Evolutionary conservation across 768 basidiomycete species (phyloP).

Genomic region (Xerocomellus dryophilus): DNA sequence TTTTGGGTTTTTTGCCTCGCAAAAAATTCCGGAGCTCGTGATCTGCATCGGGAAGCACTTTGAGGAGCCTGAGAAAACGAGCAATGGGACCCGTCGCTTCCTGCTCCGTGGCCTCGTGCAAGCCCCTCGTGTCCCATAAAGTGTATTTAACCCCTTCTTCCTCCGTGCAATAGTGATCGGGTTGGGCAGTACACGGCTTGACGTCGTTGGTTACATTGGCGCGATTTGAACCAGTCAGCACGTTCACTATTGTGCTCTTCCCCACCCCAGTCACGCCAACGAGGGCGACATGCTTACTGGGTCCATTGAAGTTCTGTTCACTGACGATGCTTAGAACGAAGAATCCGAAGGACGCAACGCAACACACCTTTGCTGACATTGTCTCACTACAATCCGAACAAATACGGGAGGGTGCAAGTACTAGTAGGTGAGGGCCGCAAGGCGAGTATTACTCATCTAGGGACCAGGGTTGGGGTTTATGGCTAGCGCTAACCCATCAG

Average conservation of each 20-base stretch:
- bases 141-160: background rate
- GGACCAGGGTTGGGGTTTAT: background rate
- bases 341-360: background rate
- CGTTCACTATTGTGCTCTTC: constrained; percentile 18
- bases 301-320: background rate
- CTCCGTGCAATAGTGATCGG: background rate
- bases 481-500: background rate
- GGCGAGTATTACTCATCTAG: background rate
- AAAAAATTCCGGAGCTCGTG: constrained; percentile 9
- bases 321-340: background rate
- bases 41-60: constrained; percentile 7
- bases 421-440: no score
- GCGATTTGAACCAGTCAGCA: background rate
- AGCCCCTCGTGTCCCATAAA: constrained; percentile 16
- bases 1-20: constrained; percentile 5
- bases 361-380: constrained; percentile 5
- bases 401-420: background rate
- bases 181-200: background rate
- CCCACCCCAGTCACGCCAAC: constrained; percentile 13
- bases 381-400: background rate
- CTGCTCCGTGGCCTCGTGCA: constrained; percentile 6
- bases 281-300: constrained; percentile 12
- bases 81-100: background rate
- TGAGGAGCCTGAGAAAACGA: constrained; percentile 7
- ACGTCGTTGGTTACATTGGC: constrained; percentile 9